phyloP scores from a whole-genome alignment of 2,329 filamentous ascomycete species.

The Teratosphaeria gauchensis region DNA sequence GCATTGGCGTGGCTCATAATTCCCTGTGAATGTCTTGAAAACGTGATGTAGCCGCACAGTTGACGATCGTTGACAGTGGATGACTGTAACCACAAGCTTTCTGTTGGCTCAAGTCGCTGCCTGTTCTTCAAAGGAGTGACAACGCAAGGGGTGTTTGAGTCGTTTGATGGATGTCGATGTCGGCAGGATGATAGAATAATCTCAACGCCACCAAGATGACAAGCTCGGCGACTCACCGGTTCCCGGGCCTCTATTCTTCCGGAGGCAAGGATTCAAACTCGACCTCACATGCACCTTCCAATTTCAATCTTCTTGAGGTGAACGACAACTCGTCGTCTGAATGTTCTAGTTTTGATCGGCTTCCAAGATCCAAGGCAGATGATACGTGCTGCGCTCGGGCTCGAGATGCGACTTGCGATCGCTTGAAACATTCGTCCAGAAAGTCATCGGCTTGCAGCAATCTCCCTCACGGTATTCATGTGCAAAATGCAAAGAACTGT shows the following conservation, averaged over 20 bases:
- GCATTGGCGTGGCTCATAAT: background rate
- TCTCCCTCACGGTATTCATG: background rate
- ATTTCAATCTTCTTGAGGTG: background rate
- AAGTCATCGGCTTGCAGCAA: background rate
- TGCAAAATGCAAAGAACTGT: background rate
- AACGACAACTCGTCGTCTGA: no score
- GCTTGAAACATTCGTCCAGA: no score
- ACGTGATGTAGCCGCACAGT: background rate
- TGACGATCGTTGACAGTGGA: background rate
- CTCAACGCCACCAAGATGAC: background rate
- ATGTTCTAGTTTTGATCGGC: no score
- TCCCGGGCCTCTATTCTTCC: background rate
- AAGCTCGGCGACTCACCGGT: background rate
- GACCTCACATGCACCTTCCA: background rate
- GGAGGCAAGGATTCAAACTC: background rate
- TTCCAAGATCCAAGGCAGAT: no score
- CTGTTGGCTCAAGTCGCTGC: background rate
- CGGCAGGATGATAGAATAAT: background rate
- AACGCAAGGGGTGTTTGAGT: background rate
- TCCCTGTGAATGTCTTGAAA: background rate
- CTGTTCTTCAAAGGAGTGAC: background rate
- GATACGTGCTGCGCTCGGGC: no score
- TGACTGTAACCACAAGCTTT: background rate
- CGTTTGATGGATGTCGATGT: background rate
- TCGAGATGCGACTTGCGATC: no score